Evolutionary conservation across 257 asterid genomes (phyloP).

Genomic region (Capsicum chinense): DNA sequence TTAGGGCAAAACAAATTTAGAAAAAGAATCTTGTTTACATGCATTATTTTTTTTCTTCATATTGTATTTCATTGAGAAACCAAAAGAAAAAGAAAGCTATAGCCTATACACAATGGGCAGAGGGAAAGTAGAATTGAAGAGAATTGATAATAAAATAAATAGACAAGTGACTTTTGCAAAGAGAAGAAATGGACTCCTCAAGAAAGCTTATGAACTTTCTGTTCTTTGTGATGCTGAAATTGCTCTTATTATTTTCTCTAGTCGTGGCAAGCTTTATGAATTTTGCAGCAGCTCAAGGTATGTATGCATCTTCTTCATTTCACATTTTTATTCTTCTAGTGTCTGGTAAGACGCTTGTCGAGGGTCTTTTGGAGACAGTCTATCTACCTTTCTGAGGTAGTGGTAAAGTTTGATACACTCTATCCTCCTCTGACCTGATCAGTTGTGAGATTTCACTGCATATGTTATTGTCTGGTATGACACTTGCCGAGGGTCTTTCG

Average conservation of each 20-base stretch:
- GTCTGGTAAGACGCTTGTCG: background rate
- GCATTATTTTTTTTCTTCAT: background rate
- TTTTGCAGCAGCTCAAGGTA: conserved; percentile 69
- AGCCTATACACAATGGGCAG: conserved; percentile 52
- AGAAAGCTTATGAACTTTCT: conserved; percentile 69
- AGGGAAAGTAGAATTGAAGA: conserved; percentile 73
- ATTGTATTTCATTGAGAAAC: conserved; percentile 19
- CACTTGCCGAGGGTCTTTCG: too few species aligned
- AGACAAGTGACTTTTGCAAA: conserved; percentile 75
- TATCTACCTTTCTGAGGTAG: too few species aligned
- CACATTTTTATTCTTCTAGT: background rate
- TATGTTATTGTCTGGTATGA: background rate
- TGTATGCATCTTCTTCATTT: background rate
- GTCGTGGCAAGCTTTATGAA: conserved; percentile 69
- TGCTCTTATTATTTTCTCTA: conserved; percentile 73
- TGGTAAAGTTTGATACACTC: too few species aligned
- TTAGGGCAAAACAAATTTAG: conserved; percentile 36
- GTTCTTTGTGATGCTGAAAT: conserved; percentile 75
- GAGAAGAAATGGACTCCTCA: conserved; percentile 71
- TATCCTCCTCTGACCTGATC: too few species aligned
- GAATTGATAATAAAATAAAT: conserved; percentile 76
- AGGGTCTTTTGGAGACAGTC: too few species aligned
- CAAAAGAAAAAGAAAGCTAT: background rate
- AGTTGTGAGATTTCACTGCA: too few species aligned
- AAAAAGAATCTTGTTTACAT: background rate